Evolutionary conservation across 1,284 basidiomycete species (phyloP), one percentile per base, ranked within the genome.

Genomic region (Microbotryum violaceum): DNA sequence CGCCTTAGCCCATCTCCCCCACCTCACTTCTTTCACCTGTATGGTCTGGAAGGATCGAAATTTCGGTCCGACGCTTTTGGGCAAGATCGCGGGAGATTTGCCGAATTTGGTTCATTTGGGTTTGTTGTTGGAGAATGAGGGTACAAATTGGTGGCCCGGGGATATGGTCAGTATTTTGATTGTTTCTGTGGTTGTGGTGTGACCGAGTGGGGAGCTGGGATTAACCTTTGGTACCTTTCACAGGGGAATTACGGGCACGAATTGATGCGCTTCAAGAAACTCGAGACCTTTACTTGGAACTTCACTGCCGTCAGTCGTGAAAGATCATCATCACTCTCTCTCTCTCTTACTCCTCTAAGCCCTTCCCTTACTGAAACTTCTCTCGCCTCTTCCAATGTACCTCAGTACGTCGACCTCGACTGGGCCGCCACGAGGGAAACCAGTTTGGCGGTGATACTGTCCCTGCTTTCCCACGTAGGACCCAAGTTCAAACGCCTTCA

Each of bases 391-490:
- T 8, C 16, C 16, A 4, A 7, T 18, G 1, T 25, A 8, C 42
- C 1, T 4, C 12, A 61, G 60, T 63, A 63, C 58, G 46, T 51
- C 45, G 57, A 57, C 50, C 50, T 56, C 29, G 31, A 52, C 33
- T 57, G 82, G 37, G 12, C 37, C 12, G 37, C 37, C 9, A 42
- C 37, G 37, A 42, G 37, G 37, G 37, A 42, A 42, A 42, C 37
- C 37, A 42, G 37, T 42, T 14, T 42, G 1, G 3, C 16, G 14
- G 14, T 42, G 3, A 12, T 16, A 4, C 37, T 16, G 9, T 42
- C 37, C 14, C 37, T 42, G 14, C 12, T 42, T 12, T 42, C 1
- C 37, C 37, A 18, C 12, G 37, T 42, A 12, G 37, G 37, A 42
- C 37, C 14, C 37, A 42, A 18, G 14, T 42, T 42, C 37, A 42